A percentile compares a stretch with the other conserved stretches of the same genome.
Evolutionary conservation across 2,329 filamentous ascomycete species (phyloP).

Genomic region (Cordyceps fumosorosea): DNA sequence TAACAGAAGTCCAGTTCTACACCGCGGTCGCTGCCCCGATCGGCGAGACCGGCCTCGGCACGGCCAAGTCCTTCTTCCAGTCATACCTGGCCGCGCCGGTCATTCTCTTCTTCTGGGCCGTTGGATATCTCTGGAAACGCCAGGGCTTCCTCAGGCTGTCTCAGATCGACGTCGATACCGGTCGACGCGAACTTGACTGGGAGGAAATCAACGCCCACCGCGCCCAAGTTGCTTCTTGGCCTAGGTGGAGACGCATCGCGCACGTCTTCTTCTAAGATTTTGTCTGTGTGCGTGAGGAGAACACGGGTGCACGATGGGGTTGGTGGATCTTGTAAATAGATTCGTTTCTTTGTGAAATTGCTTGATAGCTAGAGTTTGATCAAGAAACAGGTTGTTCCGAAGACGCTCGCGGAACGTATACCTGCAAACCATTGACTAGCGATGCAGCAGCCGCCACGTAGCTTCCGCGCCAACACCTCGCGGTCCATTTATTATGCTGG

Average conservation of each 20-base stretch:
- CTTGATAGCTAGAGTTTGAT: too few species aligned
- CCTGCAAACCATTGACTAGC: too few species aligned
- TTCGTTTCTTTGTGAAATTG: too few species aligned
- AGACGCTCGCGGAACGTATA: too few species aligned
- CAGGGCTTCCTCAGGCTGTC: slow-evolving; percentile 49
- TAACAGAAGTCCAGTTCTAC: slow-evolving; percentile 33
- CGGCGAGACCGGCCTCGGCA: slow-evolving; percentile 23
- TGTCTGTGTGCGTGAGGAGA: background rate
- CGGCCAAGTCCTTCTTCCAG: slow-evolving; percentile 47
- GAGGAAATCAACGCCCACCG: slow-evolving; percentile 51
- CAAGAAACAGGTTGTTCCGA: too few species aligned
- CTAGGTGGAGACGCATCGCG: slow-evolving; percentile 37
- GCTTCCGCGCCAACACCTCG: too few species aligned
- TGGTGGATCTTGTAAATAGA: too few species aligned
- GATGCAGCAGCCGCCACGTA: too few species aligned
- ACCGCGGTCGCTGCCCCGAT: slow-evolving; percentile 40
- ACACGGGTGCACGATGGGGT: too few species aligned
- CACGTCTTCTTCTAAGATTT: slow-evolving; percentile 28
- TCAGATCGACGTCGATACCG: slow-evolving; percentile 62
- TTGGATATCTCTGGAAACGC: slow-evolving; percentile 60
- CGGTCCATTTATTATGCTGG: background rate
- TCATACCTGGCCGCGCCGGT: slow-evolving; percentile 47
- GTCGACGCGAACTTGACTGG: slow-evolving; percentile 58
- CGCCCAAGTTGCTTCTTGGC: slow-evolving; percentile 40
- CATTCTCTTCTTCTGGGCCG: slow-evolving; percentile 46